A percentile compares a stretch with the other conserved stretches of the same genome.
These are phyloP conservation scores for Metschnikowia lochheadii DNA, from an alignment of 805 yeast genomes.

Conservation along the genomic window DNA sequence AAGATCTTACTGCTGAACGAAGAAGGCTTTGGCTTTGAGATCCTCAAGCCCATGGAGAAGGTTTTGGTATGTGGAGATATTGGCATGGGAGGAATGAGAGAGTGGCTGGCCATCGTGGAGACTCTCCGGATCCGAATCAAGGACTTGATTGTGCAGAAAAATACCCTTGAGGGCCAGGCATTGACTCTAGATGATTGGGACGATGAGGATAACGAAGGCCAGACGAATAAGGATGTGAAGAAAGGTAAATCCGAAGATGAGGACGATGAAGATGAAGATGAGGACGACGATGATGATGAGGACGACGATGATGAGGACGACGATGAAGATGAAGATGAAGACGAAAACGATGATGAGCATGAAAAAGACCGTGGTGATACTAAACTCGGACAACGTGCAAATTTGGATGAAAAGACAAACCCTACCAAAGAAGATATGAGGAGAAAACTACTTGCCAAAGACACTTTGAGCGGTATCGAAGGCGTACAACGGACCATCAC, in stretches of 20 bases:
- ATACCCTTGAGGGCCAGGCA: constrained; percentile 6
- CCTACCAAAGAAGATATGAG: background rate
- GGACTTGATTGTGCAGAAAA: constrained; percentile 24
- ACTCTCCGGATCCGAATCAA: constrained; percentile 34
- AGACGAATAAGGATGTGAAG: constrained; percentile 23
- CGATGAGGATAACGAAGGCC: constrained; percentile 8
- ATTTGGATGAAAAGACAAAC: background rate
- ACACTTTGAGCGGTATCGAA: constrained; percentile 8
- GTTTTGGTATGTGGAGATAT: constrained; percentile 46
- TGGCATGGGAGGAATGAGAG: constrained; percentile 50
- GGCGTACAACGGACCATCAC: constrained; percentile 13
- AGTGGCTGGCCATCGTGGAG: constrained; percentile 45
- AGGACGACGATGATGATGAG: constrained; percentile 33
- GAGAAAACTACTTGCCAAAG: constrained; percentile 4
- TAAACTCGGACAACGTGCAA: background rate
- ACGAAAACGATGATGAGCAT: constrained; percentile 11
- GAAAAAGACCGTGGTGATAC: background rate
- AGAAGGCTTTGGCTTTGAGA: constrained; percentile 40
- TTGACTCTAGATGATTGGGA: constrained; percentile 14
- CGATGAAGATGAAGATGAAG: constrained; percentile 37
- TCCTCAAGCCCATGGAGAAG: constrained; percentile 44
- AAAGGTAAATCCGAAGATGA: constrained; percentile 34
- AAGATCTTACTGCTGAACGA: constrained; percentile 29
- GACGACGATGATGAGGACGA: constrained; percentile 38
- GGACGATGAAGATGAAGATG: constrained; percentile 32